These are phyloP conservation scores for Ceratocystis colombiana DNA, from an alignment of 2,329 filamentous ascomycete genomes.

Conservation along the genomic window DNA sequence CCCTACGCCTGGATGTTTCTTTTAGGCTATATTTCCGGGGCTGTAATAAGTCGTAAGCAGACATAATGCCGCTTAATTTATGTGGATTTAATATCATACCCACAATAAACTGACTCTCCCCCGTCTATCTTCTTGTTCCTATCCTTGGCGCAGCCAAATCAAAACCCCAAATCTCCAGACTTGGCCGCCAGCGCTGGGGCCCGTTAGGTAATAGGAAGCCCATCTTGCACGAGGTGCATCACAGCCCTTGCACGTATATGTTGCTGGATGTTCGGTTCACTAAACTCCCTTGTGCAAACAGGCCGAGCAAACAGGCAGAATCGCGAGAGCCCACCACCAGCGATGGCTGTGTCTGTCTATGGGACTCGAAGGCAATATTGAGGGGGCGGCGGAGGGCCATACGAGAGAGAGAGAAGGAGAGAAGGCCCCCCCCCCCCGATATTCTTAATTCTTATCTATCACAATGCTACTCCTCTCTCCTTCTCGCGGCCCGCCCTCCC, in stretches of 20 bases:
- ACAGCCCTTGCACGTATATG: constrained; percentile 6
- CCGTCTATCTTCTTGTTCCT: not conserved
- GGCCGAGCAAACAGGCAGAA: not conserved
- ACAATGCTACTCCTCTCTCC: not conserved
- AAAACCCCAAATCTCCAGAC: constrained; percentile 10
- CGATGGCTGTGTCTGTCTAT: not conserved
- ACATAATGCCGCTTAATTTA: not conserved
- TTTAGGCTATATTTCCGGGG: not conserved
- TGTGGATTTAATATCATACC: not conserved
- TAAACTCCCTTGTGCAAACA: not conserved
- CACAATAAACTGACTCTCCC: not conserved
- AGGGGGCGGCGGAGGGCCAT: not conserved
- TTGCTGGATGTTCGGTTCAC: not conserved
- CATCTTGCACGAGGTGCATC: constrained; percentile 13
- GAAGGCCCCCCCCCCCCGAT: not conserved
- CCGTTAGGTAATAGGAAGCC: constrained; percentile 17
- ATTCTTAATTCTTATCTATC: no score
- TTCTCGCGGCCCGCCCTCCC: not conserved
- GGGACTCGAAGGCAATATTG: not conserved
- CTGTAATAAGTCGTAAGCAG: not conserved
- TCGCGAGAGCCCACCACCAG: not conserved
- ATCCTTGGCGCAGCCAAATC: not conserved
- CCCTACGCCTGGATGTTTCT: not conserved
- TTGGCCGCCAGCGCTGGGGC: constrained; percentile 9
- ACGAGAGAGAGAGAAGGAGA: not conserved